Percentiles rank a stretch among this genome's conserved stretches.
Conservation (phyloP, 2,329 filamentous ascomycete species). For the Colletotrichum cuscutae region DNA sequence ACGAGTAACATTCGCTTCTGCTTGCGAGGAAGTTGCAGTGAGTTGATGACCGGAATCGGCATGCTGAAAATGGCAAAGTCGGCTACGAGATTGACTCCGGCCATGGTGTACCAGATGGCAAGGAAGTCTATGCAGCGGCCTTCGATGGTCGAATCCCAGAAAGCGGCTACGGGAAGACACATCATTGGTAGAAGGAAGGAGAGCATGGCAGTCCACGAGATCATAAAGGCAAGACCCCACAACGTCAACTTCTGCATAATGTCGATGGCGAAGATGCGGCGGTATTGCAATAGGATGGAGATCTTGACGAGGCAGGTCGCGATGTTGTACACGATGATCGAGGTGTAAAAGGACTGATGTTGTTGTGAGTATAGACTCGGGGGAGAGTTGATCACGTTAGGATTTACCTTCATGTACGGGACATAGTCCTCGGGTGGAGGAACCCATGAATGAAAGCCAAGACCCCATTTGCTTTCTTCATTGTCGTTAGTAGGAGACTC, state of each 20-base stretch:
- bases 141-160: conserved; percentile 39
- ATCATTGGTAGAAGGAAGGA: conserved; percentile 42
- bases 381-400: accelerated
- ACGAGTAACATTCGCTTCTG: conserved; percentile 39
- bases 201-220: conserved; percentile 42
- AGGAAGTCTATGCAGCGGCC: conserved; percentile 41
- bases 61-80: conserved; percentile 41
- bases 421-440: conserved; percentile 34
- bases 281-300: conserved; percentile 51
- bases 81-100: conserved; percentile 41
- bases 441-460: conserved; percentile 38
- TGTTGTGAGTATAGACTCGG: background rate
- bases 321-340: conserved; percentile 48
- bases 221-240: conserved; percentile 40
- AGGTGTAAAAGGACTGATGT: conserved; percentile 43
- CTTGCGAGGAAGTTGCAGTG: conserved; percentile 36
- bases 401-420: conserved; percentile 38
- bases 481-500: background rate
- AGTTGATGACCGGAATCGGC: conserved; percentile 40
- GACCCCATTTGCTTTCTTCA: conserved; percentile 39
- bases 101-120: conserved; percentile 43
- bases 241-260: conserved; percentile 39
- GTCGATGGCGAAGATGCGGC: conserved; percentile 47
- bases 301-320: conserved; percentile 47
- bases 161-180: conserved; percentile 41